Base-by-base conservation (phyloP, 1,284 basidiomycete genomes). In the Grifola frondosa region DNA sequence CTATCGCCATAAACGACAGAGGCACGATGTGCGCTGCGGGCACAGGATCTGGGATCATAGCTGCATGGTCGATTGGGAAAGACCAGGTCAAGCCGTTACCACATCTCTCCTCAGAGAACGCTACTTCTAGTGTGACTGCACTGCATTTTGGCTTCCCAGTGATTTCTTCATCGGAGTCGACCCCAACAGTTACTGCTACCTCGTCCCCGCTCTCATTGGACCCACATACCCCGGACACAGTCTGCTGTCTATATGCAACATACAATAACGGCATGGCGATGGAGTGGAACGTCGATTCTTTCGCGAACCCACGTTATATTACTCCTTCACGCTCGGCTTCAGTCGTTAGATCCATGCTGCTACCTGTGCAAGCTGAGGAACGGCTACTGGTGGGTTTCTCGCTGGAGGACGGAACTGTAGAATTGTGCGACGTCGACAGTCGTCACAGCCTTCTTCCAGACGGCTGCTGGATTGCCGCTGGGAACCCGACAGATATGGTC, bases 11-110 rank as follows among this genome's bases (percentile, higher is more conserved):
- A 5, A 77, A 81, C 48, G 71, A 74, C 25, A 59, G 56, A 11
- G 84, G 84, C 2, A 60, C 69, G 12, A 71, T 74, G 49, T 80
- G 80, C 46, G 84, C 82, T 3, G 77, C 81, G 16, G 84, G 83
- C 3, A 84, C 81, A 15, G 71, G 74, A n/a, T 69, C 71, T 3
- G 87, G 87, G 1, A 58, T 70, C 4, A 72, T 87, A 38, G 74
- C 72, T 15, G 63, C 81, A 6, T 88, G 79, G 76, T 63, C 61
- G 23, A 64, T 87, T 30, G 66, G 67, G 3, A 66, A 68, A 31
- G 66, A 67, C 24, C 57, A 63, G 19, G 59, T 72, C 22, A 65
- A 61, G 21, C 60, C 68, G 6, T 62, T 77, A 12, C 70, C 75
- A 3, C 67, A 73, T 28, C 63, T 83, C 33, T 59, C 64, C 3